These are phyloP conservation scores for Bjerkandera adusta DNA, from an alignment of 1,284 basidiomycete species.

Conservation along the genomic window DNA sequence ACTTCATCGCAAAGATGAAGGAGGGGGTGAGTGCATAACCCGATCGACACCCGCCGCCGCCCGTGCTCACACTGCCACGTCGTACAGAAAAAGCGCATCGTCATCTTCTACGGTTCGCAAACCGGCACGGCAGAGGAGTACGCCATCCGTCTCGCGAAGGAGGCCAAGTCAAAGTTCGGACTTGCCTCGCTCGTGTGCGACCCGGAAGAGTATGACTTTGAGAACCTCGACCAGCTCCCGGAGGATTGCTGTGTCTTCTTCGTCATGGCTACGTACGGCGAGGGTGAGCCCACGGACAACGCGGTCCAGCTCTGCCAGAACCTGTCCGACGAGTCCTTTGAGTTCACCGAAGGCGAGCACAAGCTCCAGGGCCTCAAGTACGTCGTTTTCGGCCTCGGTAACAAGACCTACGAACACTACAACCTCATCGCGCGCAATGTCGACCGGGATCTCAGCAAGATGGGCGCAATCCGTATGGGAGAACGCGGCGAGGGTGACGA, in stretches of 20 bases:
- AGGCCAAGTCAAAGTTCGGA: conserved; percentile 92
- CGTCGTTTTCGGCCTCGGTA: conserved; percentile 93
- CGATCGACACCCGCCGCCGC: conserved; percentile 2
- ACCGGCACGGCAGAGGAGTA: conserved; percentile 97
- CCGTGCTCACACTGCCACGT: conserved; percentile 8
- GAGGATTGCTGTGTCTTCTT: conserved; percentile 88
- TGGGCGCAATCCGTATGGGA: conserved; percentile 88
- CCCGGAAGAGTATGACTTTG: conserved; percentile 97
- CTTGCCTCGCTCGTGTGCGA: conserved; percentile 92
- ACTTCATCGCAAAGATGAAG: conserved; percentile 91
- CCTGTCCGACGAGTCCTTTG: conserved; percentile 81
- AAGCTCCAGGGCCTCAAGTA: conserved; percentile 89
- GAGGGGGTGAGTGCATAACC: conserved; percentile 61
- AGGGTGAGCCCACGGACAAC: conserved; percentile 99
- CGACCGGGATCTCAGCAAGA: conserved; percentile 71
- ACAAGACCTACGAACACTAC: conserved; percentile 96
- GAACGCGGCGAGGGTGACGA: conserved; percentile 96
- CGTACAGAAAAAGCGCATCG: conserved; percentile 86
- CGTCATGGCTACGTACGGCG: conserved; percentile 97
- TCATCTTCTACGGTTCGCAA: conserved; percentile 96
- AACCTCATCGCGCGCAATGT: conserved; percentile 86
- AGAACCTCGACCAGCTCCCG: conserved; percentile 90
- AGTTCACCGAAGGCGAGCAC: conserved; percentile 80
- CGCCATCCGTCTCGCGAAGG: conserved; percentile 89
- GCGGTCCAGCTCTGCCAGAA: conserved; percentile 95